Conservation (phyloP, 2,329 filamentous ascomycete species). For the Aspergillus sp. region DNA sequence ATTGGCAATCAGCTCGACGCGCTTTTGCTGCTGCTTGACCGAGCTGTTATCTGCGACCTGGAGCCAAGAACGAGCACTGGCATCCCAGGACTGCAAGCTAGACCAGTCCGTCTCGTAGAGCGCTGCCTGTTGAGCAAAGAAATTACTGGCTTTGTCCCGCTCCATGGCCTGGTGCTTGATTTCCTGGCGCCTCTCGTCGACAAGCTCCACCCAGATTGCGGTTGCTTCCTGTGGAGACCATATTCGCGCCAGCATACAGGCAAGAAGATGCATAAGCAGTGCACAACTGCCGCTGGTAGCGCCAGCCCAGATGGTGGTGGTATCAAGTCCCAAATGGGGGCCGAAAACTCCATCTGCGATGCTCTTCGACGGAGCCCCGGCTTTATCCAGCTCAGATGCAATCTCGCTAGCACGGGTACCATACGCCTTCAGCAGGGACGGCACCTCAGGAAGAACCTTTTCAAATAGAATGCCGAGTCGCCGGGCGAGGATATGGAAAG, state of each 20-base stretch:
- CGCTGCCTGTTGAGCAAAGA: conserved; percentile 3
- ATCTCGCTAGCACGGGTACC: conserved; percentile 13
- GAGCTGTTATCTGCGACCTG: conserved; percentile 9
- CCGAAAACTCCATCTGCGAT: conserved; percentile 10
- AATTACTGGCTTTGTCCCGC: background rate
- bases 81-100: conserved; percentile 7
- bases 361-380: background rate
- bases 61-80: conserved; percentile 11
- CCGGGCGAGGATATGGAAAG: conserved; percentile 38
- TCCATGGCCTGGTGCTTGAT: background rate
- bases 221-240: conserved; percentile 11
- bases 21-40: background rate
- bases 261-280: conserved; percentile 9
- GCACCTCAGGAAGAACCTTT: conserved; percentile 30
- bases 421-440: conserved; percentile 31
- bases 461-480: conserved; percentile 44
- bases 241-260: conserved; percentile 12
- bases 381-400: background rate
- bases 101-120: conserved; percentile 2
- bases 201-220: conserved; percentile 8
- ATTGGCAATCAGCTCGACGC: conserved; percentile 8
- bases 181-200: background rate
- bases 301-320: conserved; percentile 12
- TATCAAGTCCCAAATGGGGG: conserved; percentile 7
- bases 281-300: conserved; percentile 5